phyloP scores from a whole-genome alignment of 192 early-diverging fungal species.

The Phycomyces blakesleeanus region DNA sequence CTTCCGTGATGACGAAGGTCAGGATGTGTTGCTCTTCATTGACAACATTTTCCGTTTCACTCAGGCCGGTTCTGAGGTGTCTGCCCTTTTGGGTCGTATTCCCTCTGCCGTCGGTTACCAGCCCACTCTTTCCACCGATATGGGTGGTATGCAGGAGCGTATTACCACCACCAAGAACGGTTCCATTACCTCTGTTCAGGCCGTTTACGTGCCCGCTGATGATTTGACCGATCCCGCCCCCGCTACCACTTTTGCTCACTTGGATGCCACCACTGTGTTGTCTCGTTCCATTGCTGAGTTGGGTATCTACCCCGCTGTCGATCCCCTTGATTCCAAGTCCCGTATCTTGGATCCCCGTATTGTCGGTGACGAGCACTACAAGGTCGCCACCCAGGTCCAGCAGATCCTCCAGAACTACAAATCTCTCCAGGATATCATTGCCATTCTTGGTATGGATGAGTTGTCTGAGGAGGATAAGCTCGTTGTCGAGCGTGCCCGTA shows the following conservation, averaged over 20 bases:
- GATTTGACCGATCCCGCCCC: slow-evolving; percentile 99
- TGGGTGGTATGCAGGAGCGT: slow-evolving; percentile 99
- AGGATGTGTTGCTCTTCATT: slow-evolving; percentile 98
- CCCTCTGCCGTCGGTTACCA: slow-evolving; percentile 99
- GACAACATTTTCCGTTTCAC: slow-evolving; percentile 99
- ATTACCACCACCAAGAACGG: slow-evolving; percentile 99
- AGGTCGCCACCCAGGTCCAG: slow-evolving; percentile 88
- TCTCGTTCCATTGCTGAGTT: slow-evolving; percentile 97
- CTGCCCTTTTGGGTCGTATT: slow-evolving; percentile 97
- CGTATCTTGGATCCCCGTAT: slow-evolving; percentile 97
- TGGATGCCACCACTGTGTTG: slow-evolving; percentile 98
- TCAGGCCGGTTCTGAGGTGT: slow-evolving; percentile 99
- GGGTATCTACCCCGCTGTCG: slow-evolving; percentile 99
- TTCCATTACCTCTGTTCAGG: slow-evolving; percentile 97
- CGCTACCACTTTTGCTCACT: slow-evolving; percentile 97
- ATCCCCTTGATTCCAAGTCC: slow-evolving; percentile 97
- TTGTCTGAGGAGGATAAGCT: slow-evolving; percentile 95
- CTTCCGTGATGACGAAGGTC: slow-evolving; percentile 99
- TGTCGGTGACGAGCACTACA: slow-evolving; percentile 93
- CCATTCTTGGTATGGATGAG: slow-evolving; percentile 99
- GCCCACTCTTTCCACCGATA: slow-evolving; percentile 96
- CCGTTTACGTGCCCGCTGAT: slow-evolving; percentile 98
- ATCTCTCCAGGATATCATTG: slow-evolving; percentile 99
- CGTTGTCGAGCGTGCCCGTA: slow-evolving; percentile 97
- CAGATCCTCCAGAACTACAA: slow-evolving; percentile 98